Base-by-base conservation (phyloP, 1,284 basidiomycete species). In the Fereydounia khargensis region DNA sequence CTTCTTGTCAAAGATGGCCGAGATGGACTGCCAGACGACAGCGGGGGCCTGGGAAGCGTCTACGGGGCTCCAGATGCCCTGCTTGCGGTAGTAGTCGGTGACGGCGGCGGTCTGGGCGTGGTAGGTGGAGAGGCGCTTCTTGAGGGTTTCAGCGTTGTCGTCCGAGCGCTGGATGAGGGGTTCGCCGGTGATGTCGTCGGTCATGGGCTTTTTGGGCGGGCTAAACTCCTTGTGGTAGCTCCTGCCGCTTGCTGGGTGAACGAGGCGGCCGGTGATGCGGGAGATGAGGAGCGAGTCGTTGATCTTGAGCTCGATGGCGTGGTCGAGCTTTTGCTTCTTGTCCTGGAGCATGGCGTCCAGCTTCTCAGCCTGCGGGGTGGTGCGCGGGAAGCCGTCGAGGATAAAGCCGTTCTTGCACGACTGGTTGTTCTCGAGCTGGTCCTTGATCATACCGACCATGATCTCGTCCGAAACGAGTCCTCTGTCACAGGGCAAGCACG, bases 341-440 rank as follows among this genome's bases (percentile, higher is more conserved):
- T 74, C 77, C 17, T 80, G 74, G 38, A 98, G 84, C 94, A 98
- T 97, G 58, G 81, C 79, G 77, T 96, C 94, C 56, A 98, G 85
- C 79, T 96, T 98, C 79, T 91, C 84, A 5, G 94, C 95, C 76
- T 98, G 95, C n/a, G 88, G 86, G 31, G 96, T 90, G 13, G 94
- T 98, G 39, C 95, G 88, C 25, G 94, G 94, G 85, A 98, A 98
- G 17, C 94, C 94, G 74, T 98, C 94, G 38, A 98, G 83, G 58
- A 98, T 95, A 79, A 98, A 98, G 36, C 94, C 94, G 59, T 91
- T 88, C 81, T 88, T 85, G 82, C 94, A 98, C 20, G 81, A 81
- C 77, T 85, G 83, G 83, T 98, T 98, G 78, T 85, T 88, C 78
- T 92, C 87, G 39, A 98, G 81, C 81, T 98, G 91, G 73, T 91